Percentiles rank a stretch among this genome's conserved stretches.
Conservation (phyloP, 2,329 filamentous ascomycete genomes). For the Aspergillus udagawae region DNA sequence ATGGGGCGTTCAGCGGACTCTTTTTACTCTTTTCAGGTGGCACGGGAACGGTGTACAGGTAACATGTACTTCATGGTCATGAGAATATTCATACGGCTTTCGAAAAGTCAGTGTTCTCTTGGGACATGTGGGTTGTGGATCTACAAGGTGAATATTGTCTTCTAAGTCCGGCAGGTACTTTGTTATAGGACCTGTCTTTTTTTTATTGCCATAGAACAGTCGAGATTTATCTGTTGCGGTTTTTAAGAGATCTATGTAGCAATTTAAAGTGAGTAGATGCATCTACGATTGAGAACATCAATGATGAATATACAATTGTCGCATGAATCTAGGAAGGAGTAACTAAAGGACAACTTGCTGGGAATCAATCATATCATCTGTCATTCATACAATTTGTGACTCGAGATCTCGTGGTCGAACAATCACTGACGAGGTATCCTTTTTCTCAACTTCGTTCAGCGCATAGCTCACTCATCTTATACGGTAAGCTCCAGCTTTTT, state of each 20-base stretch:
- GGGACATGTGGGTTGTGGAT: background rate
- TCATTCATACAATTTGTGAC: background rate
- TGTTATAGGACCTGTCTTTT: background rate
- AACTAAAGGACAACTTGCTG: background rate
- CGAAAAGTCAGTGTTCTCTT: background rate
- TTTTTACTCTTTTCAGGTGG: background rate
- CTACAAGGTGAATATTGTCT: background rate
- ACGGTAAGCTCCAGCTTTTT: too few relatives aligned
- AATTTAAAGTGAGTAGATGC: background rate
- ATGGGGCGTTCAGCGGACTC: slow-evolving; percentile 15
- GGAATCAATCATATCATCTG: background rate
- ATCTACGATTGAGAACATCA: background rate
- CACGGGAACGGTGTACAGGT: background rate
- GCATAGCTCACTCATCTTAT: background rate
- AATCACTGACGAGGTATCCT: background rate
- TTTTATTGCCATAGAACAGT: background rate
- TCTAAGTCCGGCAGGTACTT: background rate
- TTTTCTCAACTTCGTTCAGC: background rate
- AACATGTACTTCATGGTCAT: background rate
- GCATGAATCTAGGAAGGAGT: background rate
- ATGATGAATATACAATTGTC: background rate
- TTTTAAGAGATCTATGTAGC: background rate
- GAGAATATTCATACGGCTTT: background rate
- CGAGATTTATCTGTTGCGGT: background rate
- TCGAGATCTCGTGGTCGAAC: background rate